These are phyloP conservation scores for Amanita molliuscula DNA, from an alignment of 768 basidiomycete species.

Conservation along the genomic window DNA sequence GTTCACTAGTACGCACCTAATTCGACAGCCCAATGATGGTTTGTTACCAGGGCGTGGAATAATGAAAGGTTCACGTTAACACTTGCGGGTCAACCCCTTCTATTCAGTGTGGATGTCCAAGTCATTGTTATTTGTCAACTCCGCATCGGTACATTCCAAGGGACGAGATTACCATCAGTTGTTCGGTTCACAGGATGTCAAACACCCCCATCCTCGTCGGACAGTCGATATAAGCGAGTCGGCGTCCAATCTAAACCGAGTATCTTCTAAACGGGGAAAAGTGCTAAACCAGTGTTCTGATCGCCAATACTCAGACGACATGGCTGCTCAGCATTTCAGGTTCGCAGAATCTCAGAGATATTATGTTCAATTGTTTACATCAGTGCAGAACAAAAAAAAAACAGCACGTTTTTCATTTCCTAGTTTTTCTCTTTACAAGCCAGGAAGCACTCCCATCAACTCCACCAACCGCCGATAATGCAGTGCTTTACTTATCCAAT, in stretches of 20 bases:
- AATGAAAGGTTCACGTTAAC: constrained; percentile 21
- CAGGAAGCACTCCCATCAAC: not conserved
- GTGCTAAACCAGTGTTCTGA: not conserved
- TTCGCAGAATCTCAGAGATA: not conserved
- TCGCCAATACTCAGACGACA: not conserved
- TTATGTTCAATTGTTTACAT: too few species aligned
- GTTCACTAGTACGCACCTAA: constrained; percentile 16
- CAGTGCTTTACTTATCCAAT: not conserved
- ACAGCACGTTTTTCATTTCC: too few species aligned
- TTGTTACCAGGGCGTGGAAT: constrained; percentile 35
- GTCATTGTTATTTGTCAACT: constrained; percentile 15
- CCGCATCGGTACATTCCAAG: constrained; percentile 24
- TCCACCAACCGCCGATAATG: not conserved
- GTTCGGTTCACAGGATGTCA: constrained; percentile 9
- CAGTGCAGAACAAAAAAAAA: too few species aligned
- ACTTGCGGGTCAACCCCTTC: constrained; percentile 14
- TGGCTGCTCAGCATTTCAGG: not conserved
- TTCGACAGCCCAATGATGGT: constrained; percentile 25
- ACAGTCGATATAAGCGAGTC: constrained; percentile 26
- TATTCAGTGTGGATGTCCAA: constrained; percentile 8
- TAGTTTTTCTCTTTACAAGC: too few species aligned
- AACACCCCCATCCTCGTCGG: constrained; percentile 28
- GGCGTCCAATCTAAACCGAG: constrained; percentile 23
- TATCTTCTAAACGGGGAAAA: not conserved
- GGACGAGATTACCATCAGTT: constrained; percentile 18